phyloP scores from a whole-genome alignment of 2,329 filamentous ascomycete species.

The Cercospora sojina region DNA sequence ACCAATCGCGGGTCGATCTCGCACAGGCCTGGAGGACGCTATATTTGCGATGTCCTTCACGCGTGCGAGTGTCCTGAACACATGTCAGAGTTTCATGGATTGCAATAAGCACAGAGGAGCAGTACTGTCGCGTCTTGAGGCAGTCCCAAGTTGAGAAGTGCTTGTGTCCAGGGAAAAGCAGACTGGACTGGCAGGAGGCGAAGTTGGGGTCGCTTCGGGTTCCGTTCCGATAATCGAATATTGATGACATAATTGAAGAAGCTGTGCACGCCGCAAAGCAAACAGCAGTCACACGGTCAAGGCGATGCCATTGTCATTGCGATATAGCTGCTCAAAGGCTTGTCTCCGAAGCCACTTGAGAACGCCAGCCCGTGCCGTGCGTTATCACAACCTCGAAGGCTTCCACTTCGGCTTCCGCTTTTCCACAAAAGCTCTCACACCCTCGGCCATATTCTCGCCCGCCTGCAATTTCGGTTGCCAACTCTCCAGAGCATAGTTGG shows the following conservation, averaged over 20 bases:
- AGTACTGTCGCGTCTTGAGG: background rate
- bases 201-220: background rate
- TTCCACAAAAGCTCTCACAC: slow-evolving; percentile 72
- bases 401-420: slow-evolving; percentile 41
- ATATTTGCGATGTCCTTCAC: background rate
- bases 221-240: background rate
- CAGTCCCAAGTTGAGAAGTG: background rate
- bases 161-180: background rate
- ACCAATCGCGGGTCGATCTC: background rate
- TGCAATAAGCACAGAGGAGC: background rate
- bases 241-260: background rate
- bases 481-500: slow-evolving; percentile 56
- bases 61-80: background rate
- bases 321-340: background rate
- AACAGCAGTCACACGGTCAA: background rate
- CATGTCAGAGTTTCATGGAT: background rate
- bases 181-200: background rate
- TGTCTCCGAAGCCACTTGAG: background rate
- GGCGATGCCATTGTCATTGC: background rate
- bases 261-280: background rate
- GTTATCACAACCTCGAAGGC: slow-evolving; percentile 21
- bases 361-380: background rate
- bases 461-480: slow-evolving; percentile 61
- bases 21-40: background rate
- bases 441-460: slow-evolving; percentile 73